These are phyloP conservation scores for Cyathus striatus DNA, from an alignment of 768 basidiomycete species.

Conservation along the genomic window DNA sequence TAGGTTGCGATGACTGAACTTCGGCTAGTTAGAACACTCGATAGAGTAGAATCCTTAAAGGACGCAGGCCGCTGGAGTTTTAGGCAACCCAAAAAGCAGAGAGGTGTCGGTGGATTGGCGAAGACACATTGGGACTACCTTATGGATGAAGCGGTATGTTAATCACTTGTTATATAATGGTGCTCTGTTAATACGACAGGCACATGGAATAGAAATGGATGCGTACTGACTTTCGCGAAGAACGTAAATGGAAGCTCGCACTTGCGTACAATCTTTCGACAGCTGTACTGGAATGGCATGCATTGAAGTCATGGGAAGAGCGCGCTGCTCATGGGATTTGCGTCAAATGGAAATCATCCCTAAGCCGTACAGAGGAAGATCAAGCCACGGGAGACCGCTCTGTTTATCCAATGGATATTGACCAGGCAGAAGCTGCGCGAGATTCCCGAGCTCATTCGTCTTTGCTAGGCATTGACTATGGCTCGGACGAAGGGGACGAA, in stretches of 20 bases:
- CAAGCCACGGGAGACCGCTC: slow-evolving; percentile 26
- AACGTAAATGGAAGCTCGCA: slow-evolving; percentile 87
- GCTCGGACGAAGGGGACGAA: slow-evolving; percentile 65
- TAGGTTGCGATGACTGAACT: slow-evolving; percentile 80
- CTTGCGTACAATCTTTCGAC: slow-evolving; percentile 79
- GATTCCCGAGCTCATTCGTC: slow-evolving; percentile 21
- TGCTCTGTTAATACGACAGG: neutral
- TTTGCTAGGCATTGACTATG: slow-evolving; percentile 44
- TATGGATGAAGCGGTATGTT: slow-evolving; percentile 89
- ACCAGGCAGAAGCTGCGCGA: slow-evolving; percentile 10
- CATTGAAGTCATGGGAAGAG: slow-evolving; percentile 57
- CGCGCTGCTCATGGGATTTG: slow-evolving; percentile 63
- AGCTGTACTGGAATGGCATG: slow-evolving; percentile 86
- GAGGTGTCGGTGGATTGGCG: slow-evolving; percentile 63
- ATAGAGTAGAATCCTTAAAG: slow-evolving; percentile 82
- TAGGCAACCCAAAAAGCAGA: slow-evolving; percentile 92
- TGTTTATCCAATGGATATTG: slow-evolving; percentile 21
- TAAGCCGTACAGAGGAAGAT: slow-evolving; percentile 33
- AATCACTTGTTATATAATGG: neutral
- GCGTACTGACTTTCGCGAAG: slow-evolving; percentile 92
- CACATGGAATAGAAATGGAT: slow-evolving; percentile 99
- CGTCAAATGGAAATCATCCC: slow-evolving; percentile 54
- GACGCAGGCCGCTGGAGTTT: slow-evolving; percentile 83
- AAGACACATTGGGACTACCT: slow-evolving; percentile 96
- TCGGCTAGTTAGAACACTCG: slow-evolving; percentile 72